Evolutionary conservation across 148 eudicot species (phyloP).

Genomic region (Nyssa sinensis): DNA sequence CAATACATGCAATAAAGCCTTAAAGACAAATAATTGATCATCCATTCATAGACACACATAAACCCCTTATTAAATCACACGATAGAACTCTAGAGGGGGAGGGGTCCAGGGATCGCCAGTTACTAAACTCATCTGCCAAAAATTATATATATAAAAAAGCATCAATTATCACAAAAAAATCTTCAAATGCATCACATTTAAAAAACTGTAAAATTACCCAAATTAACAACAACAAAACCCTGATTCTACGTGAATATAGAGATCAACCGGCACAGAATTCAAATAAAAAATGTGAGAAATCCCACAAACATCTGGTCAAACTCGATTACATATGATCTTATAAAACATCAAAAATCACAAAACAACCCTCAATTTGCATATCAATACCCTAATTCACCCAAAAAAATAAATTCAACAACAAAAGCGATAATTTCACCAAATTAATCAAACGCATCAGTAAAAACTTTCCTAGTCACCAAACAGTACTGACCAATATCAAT

Average conservation of each 20-base stretch:
- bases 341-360: neutral
- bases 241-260: neutral
- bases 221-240: conserved; percentile 2
- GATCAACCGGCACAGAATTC: neutral
- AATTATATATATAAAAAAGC: neutral
- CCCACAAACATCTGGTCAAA: neutral
- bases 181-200: neutral
- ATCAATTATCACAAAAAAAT: neutral
- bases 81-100: neutral
- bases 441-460: neutral
- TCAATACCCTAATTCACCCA: neutral
- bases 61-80: neutral
- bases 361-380: neutral
- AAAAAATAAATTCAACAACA: neutral
- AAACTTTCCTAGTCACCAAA: no score
- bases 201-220: neutral
- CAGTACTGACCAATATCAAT: neutral
- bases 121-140: neutral
- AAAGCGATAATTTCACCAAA: conserved; percentile 1
- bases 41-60: neutral
- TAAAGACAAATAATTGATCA: neutral
- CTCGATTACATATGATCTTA: neutral
- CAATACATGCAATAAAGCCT: neutral
- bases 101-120: neutral
- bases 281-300: neutral